Conservation (phyloP, 306 rosid species). For the Lathyrus sativus region DNA sequence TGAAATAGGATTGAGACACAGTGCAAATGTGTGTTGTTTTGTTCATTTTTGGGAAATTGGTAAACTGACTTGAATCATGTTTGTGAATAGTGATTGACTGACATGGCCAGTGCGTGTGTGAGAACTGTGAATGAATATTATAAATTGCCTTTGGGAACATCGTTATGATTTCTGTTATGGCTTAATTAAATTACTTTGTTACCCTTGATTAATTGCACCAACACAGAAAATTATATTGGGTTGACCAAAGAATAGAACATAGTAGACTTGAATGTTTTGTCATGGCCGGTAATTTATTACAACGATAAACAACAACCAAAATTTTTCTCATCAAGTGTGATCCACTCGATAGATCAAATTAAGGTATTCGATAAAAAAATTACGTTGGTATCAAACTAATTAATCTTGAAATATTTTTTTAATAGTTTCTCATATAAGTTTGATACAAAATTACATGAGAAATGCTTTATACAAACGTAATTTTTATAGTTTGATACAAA, state of each 20-base stretch:
- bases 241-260: neutral
- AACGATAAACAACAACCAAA: no score
- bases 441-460: no score
- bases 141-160: conserved; percentile 25
- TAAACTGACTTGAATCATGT: conserved; percentile 46
- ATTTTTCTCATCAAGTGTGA: no score
- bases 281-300: no score
- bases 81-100: conserved; percentile 43
- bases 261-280: neutral
- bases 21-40: conserved; percentile 36
- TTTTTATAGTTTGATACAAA: no score
- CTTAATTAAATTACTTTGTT: conserved; percentile 7
- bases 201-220: neutral
- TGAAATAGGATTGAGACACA: conserved; percentile 29
- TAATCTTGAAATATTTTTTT: no score
- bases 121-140: neutral
- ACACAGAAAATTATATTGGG: neutral
- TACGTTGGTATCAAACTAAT: no score
- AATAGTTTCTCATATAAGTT: no score
- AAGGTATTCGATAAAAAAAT: no score
- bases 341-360: no score
- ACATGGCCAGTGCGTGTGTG: neutral
- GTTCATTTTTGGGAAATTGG: conserved; percentile 52
- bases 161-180: neutral
- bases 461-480: no score